phyloP scores from a whole-genome alignment of 2,329 filamentous ascomycete genomes.

The Corinectria fuckeliana region DNA sequence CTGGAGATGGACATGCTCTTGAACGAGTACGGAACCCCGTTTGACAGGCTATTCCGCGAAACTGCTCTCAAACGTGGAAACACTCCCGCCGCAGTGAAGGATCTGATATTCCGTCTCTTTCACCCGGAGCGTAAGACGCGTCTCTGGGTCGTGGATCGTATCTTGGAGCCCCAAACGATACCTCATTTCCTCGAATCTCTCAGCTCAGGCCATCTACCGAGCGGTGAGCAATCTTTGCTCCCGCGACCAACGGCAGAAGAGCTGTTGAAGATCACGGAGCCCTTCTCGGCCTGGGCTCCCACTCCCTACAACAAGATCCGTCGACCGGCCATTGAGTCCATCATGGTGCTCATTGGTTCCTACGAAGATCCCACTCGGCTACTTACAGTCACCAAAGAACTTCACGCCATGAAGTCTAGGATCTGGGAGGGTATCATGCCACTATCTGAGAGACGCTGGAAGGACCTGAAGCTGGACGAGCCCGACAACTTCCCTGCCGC shows the following conservation, averaged over 20 bases:
- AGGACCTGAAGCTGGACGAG: not conserved
- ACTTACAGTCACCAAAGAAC: not conserved
- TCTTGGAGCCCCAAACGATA: not conserved
- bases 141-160: not conserved
- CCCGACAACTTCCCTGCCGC: not conserved
- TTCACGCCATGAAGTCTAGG: not conserved
- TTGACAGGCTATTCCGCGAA: not conserved
- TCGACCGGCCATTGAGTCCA: not conserved
- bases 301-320: not conserved
- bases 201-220: not conserved
- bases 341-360: not conserved
- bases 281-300: not conserved
- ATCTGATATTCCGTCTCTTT: not conserved
- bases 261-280: not conserved
- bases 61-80: not conserved
- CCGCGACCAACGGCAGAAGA: not conserved
- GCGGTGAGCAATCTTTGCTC: not conserved
- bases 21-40: not conserved
- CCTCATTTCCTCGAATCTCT: not conserved
- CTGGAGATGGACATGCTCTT: not conserved
- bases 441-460: not conserved
- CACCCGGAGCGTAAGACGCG: not conserved
- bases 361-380: not conserved
- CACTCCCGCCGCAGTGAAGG: not conserved
- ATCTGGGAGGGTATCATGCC: not conserved